Percentiles rank a stretch among this genome's conserved stretches.
These are phyloP conservation scores for Hirsutella rhossiliensis DNA, from an alignment of 2,329 filamentous ascomycete species.

Conservation along the genomic window DNA sequence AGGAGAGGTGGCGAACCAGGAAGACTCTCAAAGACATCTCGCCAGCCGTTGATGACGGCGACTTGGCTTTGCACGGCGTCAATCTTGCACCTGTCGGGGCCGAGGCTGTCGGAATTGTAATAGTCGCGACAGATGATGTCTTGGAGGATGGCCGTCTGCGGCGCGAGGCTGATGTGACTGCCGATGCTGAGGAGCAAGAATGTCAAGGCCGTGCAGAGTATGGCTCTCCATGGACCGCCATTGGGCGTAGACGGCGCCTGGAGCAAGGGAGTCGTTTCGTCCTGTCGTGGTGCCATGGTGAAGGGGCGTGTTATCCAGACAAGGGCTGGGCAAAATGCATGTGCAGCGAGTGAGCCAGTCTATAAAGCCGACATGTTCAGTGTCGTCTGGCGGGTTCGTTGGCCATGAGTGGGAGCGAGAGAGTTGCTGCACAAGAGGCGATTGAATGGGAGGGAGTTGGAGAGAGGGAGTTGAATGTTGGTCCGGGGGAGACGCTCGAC, in stretches of 20 bases:
- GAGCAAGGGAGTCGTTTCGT: background rate
- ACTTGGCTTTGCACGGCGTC: constrained; percentile 7
- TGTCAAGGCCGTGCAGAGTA: background rate
- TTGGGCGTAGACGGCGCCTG: background rate
- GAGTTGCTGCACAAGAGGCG: no score
- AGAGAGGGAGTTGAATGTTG: no score
- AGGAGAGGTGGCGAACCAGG: background rate
- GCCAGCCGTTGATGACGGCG: constrained; percentile 7
- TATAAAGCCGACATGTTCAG: no score
- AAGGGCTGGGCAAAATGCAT: no score
- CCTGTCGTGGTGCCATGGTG: background rate
- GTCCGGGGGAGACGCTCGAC: no score
- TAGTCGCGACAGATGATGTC: constrained; percentile 5
- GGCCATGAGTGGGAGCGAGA: no score
- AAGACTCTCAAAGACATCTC: constrained; percentile 4
- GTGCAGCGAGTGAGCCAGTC: no score
- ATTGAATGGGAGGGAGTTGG: no score
- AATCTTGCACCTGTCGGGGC: constrained; percentile 2
- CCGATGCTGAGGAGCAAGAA: background rate
- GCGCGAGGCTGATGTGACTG: constrained; percentile 1
- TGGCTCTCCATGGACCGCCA: background rate
- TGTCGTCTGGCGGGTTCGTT: no score
- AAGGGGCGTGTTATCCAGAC: no score
- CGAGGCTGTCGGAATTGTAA: background rate
- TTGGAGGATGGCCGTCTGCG: constrained; percentile 6